These are phyloP conservation scores for Stygiomarasmius scandens DNA, from an alignment of 1,284 basidiomycete genomes.

Conservation along the genomic window DNA sequence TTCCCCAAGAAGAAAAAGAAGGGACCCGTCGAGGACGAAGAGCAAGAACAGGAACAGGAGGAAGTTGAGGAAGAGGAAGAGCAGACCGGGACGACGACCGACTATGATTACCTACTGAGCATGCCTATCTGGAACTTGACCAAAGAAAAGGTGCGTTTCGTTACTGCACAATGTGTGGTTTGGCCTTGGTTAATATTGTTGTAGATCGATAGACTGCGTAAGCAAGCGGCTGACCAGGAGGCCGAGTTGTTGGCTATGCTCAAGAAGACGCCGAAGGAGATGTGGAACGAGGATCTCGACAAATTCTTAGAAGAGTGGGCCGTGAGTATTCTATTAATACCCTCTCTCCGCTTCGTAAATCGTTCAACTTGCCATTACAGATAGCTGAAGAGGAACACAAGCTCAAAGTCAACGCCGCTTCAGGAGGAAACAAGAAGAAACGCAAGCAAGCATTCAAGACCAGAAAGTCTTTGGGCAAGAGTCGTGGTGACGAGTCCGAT, in stretches of 20 bases:
- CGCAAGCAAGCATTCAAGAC: slow-evolving; percentile 78
- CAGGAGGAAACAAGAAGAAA: slow-evolving; percentile 66
- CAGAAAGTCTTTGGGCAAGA: slow-evolving; percentile 62
- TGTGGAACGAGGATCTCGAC: slow-evolving; percentile 94
- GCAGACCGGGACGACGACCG: slow-evolving; percentile 53
- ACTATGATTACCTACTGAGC: slow-evolving; percentile 93
- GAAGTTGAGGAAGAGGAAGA: slow-evolving; percentile 52
- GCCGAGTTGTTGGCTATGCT: slow-evolving; percentile 81
- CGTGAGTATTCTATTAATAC: slow-evolving; percentile 47
- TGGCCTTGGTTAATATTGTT: too few relatives aligned
- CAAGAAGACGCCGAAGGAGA: slow-evolving; percentile 76
- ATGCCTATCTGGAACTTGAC: slow-evolving; percentile 98
- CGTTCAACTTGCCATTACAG: slow-evolving; percentile 35
- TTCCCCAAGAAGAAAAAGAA: slow-evolving; percentile 82
- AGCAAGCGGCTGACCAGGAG: slow-evolving; percentile 86
- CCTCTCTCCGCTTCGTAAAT: background rate
- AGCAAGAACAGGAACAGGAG: slow-evolving; percentile 66
- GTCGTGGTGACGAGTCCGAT: slow-evolving; percentile 33
- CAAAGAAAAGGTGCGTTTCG: slow-evolving; percentile 76
- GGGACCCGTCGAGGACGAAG: slow-evolving; percentile 74
- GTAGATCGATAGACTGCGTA: slow-evolving; percentile 88
- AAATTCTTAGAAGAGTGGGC: slow-evolving; percentile 85
- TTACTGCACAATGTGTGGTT: too few relatives aligned
- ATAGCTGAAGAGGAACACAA: slow-evolving; percentile 65
- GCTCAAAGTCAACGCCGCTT: slow-evolving; percentile 53